Conservation (phyloP, 1,139 yeast genomes). For the Blastobotrys arbuscula region DNA sequence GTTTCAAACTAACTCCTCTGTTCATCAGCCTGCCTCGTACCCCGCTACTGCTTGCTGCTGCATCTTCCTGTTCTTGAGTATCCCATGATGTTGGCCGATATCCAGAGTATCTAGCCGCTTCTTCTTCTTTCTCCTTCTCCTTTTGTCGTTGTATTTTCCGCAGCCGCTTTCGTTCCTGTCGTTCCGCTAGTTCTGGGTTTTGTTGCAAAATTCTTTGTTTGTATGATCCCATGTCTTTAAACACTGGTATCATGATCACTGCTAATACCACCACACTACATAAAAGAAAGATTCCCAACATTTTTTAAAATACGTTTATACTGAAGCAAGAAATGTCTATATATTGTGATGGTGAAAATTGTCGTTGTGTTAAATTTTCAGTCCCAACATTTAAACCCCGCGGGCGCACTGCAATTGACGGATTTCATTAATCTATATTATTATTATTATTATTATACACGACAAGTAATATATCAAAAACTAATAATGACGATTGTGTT, state of each 20-base stretch:
- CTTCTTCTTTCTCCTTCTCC: constrained; percentile 1
- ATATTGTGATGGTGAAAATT: too few species aligned
- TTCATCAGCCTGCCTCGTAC: not conserved
- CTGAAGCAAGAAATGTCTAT: not conserved
- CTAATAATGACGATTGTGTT: too few species aligned
- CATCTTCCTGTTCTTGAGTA: not conserved
- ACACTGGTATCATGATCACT: constrained; percentile 15
- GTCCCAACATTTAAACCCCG: too few species aligned
- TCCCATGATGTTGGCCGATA: constrained; percentile 13
- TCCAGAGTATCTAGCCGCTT: constrained; percentile 4
- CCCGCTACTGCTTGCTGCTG: not conserved
- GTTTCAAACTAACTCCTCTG: constrained; percentile 5
- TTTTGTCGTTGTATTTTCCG: constrained; percentile 10
- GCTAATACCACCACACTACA: constrained; percentile 10
- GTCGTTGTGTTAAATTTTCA: not conserved
- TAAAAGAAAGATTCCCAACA: constrained; percentile 4
- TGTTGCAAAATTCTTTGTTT: constrained; percentile 9
- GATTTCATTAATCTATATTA: too few species aligned
- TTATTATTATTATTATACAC: too few species aligned
- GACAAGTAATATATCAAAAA: too few species aligned
- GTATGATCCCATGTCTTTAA: constrained; percentile 18
- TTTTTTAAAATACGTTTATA: too few species aligned
- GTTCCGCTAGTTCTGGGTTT: constrained; percentile 11
- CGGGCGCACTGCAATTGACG: too few species aligned
- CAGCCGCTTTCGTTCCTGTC: constrained; percentile 7